phyloP scores from a whole-genome alignment of 1,139 yeast genomes.

The Pichia sp. region DNA sequence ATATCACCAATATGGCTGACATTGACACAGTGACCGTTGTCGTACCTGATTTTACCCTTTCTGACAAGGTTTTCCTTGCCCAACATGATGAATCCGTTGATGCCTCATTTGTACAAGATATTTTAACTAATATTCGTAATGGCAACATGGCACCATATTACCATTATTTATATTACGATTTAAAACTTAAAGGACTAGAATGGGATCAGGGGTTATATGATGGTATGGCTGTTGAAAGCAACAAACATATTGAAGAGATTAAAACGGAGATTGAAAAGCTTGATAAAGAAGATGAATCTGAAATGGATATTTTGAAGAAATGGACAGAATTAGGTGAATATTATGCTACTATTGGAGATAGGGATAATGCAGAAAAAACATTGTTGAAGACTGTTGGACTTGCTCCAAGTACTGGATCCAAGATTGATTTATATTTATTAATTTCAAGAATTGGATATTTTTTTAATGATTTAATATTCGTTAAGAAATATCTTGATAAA shows the following conservation, averaged over 20 bases:
- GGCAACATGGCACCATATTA: constrained; percentile 83
- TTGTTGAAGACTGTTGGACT: constrained; percentile 70
- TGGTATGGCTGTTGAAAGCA: constrained; percentile 47
- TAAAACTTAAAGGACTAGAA: constrained; percentile 31
- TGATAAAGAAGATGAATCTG: constrained; percentile 87
- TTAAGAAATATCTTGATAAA: constrained; percentile 69
- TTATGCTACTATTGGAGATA: constrained; percentile 79
- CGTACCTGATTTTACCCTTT: constrained; percentile 74
- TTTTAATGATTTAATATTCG: constrained; percentile 68
- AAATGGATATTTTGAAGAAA: constrained; percentile 69
- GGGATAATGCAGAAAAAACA: constrained; percentile 63
- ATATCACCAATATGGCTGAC: background rate
- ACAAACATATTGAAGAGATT: constrained; percentile 48
- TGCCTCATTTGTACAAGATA: constrained; percentile 33
- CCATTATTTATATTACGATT: constrained; percentile 54
- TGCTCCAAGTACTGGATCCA: constrained; percentile 82
- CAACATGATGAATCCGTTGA: constrained; percentile 26
- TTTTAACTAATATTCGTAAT: constrained; percentile 49
- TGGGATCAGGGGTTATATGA: constrained; percentile 60
- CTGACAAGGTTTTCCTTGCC: constrained; percentile 70
- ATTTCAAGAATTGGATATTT: constrained; percentile 83
- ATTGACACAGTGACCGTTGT: background rate
- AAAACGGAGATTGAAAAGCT: constrained; percentile 64
- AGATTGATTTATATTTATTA: constrained; percentile 79
- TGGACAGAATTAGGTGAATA: constrained; percentile 83